phyloP scores from a whole-genome alignment of 257 asterid genomes.

The Echium plantagineum region DNA sequence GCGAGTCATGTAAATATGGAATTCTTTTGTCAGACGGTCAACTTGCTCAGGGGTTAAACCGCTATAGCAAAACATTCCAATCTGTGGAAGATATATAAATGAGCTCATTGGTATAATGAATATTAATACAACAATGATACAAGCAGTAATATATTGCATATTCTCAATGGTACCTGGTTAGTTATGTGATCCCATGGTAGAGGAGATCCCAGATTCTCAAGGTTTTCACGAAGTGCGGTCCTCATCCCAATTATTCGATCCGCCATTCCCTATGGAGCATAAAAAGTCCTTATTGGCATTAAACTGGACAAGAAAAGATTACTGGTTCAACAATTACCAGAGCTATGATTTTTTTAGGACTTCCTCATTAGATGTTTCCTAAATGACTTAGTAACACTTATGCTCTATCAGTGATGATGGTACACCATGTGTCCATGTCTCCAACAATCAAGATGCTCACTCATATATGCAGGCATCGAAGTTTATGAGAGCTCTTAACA shows the following conservation, averaged over 20 bases:
- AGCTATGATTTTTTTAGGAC: too few relatives aligned
- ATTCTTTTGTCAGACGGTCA: slow-evolving; percentile 82
- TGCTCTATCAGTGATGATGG: too few relatives aligned
- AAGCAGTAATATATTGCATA: background rate
- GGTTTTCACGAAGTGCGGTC: slow-evolving; percentile 61
- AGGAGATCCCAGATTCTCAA: slow-evolving; percentile 80
- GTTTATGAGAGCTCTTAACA: background rate
- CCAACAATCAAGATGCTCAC: background rate
- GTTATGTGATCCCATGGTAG: slow-evolving; percentile 94
- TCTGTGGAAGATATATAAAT: slow-evolving; percentile 27
- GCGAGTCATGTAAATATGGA: slow-evolving; percentile 87
- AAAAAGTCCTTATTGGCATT: background rate
- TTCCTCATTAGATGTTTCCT: too few relatives aligned
- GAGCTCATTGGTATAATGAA: background rate
- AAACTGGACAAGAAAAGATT: background rate
- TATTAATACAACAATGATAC: background rate
- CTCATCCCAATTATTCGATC: slow-evolving; percentile 94
- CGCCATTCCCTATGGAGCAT: slow-evolving; percentile 70
- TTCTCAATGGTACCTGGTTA: slow-evolving; percentile 52
- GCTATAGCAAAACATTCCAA: slow-evolving; percentile 98
- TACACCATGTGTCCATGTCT: too few relatives aligned
- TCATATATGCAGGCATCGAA: too few relatives aligned
- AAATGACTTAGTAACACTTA: too few relatives aligned
- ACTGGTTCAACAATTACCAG: too few relatives aligned
- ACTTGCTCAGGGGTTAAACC: slow-evolving; percentile 98